phyloP scores from a whole-genome alignment of 179 eudicot genomes.

The Amaranthus tricolor region DNA sequence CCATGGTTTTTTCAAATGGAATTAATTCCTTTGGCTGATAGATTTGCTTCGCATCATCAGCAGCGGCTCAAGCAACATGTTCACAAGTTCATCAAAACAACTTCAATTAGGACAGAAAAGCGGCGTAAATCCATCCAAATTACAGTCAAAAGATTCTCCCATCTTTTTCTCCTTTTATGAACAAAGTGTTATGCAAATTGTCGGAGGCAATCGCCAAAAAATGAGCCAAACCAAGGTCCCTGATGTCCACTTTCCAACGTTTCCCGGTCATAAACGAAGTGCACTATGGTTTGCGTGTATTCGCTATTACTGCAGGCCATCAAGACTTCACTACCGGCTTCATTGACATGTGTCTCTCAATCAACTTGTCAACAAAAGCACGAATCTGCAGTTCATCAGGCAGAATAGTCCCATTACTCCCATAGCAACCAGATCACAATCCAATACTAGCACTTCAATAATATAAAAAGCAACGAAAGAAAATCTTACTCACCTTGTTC shows the following conservation, averaged over 20 bases:
- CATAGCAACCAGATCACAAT: neutral
- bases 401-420: neutral
- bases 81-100: neutral
- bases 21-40: conserved; percentile 22
- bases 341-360: conserved; percentile 76
- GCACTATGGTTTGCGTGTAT: conserved; percentile 7
- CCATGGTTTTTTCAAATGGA: conserved; percentile 15
- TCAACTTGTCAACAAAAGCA: conserved; percentile 88
- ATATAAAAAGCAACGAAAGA: neutral
- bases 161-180: conserved; percentile 17
- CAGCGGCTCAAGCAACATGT: conserved; percentile 18
- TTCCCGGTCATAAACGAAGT: neutral
- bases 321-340: conserved; percentile 54
- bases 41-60: conserved; percentile 22
- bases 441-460: neutral
- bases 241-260: conserved; percentile 14
- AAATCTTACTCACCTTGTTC: conserved; percentile 58
- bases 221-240: conserved; percentile 15
- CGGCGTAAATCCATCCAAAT: conserved; percentile 20
- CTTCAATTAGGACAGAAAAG: conserved; percentile 10
- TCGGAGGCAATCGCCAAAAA: neutral
- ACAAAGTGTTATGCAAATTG: conserved; percentile 14
- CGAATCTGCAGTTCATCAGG: conserved; percentile 63
- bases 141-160: neutral
- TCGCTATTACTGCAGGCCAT: conserved; percentile 21